Evolutionary conservation across 495 filamentous ascomycete species (phyloP), one percentile per base, ranked within the genome.

Genomic region (Aspergillus baeticus): DNA sequence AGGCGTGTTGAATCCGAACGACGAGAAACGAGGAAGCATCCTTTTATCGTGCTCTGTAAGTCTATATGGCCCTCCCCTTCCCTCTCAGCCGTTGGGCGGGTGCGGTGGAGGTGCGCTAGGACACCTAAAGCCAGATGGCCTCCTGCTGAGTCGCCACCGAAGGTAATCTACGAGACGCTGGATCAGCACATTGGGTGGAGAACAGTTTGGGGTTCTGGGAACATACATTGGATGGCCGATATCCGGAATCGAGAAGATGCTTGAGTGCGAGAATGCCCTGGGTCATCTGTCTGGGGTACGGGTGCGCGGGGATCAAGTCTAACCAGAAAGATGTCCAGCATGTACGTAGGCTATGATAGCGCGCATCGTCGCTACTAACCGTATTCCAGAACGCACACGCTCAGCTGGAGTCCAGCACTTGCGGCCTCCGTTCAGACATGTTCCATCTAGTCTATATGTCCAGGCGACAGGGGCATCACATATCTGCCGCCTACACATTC

Each of bases 121-220:
- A 67, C 53, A 26, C 34, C 50, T 35, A 67, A 54, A 20, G 59
- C 57, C 5, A 67, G 51, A 44, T 64, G 62, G 44, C 61, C 64
- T 8, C 64, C 64, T 48, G 62, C 64, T 18, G 64, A 67, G 47
- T 64, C 64, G 0, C 64, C 64, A 2, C 64, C 61, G 35, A 67
- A 47, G 18, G 64, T 51, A 21, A 67, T 63, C 57, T 65, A 54
- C 1, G 13, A 10, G 39, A 8, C 21, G 39, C 29, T 37, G 4
- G 34, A n/a, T n/a, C n/a, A n/a, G n/a, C n/a, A n/a, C n/a, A n/a
- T n/a, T n/a, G n/a, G n/a, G n/a, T n/a, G n/a, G n/a, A n/a, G n/a
- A n/a, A n/a, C n/a, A n/a, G n/a, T n/a, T n/a, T n/a, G n/a, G n/a
- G n/a, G n/a, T n/a, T n/a, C n/a, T 2, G 39, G 21, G 2, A 22